A percentile compares a stretch with the other conserved stretches of the same genome.
Conservation (phyloP, 768 basidiomycete species). For the Candolleomyces aberdarensis region DNA sequence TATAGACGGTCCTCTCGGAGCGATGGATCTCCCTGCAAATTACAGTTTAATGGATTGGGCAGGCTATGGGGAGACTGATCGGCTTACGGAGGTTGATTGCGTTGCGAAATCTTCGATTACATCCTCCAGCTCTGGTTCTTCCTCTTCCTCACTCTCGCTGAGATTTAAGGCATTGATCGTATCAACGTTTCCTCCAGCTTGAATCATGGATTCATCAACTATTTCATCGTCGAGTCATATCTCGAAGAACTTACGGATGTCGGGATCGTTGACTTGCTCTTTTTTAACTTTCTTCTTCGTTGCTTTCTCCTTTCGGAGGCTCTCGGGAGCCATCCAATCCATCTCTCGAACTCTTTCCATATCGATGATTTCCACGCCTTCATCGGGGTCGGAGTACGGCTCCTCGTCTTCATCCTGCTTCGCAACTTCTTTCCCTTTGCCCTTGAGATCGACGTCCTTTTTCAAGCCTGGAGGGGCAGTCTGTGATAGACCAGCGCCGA, state of each 20-base stretch:
- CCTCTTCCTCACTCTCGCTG: constrained; percentile 63
- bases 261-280: constrained; percentile 29
- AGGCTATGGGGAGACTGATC: background rate
- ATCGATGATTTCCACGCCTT: constrained; percentile 84
- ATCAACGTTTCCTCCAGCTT: constrained; percentile 36
- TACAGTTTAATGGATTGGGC: background rate
- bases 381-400: constrained; percentile 82
- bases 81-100: constrained; percentile 38
- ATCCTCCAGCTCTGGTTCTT: constrained; percentile 77
- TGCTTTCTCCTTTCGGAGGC: constrained; percentile 48
- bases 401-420: constrained; percentile 53
- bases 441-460: constrained; percentile 32
- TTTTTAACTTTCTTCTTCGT: constrained; percentile 38
- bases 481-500: constrained; percentile 50
- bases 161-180: constrained; percentile 62
- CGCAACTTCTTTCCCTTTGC: constrained; percentile 23
- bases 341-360: constrained; percentile 73
- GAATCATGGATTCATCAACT: background rate
- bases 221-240: too few species aligned
- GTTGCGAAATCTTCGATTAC: constrained; percentile 67
- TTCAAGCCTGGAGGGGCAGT: constrained; percentile 50
- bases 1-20: constrained; percentile 68
- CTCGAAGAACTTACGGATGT: background rate
- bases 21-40: constrained; percentile 39
- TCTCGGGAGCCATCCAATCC: constrained; percentile 91